These are phyloP conservation scores for Pseudoscleropodium purum DNA, from an alignment of 225 moss, liverwort and hornwort species.

Conservation along the genomic window DNA sequence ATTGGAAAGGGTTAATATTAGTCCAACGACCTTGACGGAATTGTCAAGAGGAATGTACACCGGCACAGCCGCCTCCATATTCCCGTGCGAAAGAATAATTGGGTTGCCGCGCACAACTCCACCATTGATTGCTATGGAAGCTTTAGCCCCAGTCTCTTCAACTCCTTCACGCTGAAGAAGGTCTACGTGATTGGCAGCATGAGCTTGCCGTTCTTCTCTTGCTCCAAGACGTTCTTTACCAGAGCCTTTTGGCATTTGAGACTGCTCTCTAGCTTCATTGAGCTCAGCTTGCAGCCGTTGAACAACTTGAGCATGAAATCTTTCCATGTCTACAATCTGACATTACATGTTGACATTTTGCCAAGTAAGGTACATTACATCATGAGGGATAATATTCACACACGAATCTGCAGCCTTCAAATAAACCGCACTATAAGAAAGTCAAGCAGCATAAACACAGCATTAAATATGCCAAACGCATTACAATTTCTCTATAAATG, in stretches of 20 bases:
- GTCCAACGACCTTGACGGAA: constrained; percentile 21
- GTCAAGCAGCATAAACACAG: neutral
- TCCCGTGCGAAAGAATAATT: constrained; percentile 40
- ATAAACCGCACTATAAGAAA: neutral
- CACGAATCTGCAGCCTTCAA: neutral
- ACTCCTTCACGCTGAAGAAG: constrained; percentile 47
- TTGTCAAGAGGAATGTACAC: constrained; percentile 60
- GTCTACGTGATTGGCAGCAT: constrained; percentile 34
- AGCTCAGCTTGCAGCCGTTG: constrained; percentile 80
- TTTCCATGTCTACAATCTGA: constrained; percentile 85
- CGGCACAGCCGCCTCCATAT: constrained; percentile 52
- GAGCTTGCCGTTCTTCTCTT: constrained; percentile 44
- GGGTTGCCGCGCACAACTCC: constrained; percentile 44
- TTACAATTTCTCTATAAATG: neutral
- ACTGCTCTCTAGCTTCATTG: constrained; percentile 62
- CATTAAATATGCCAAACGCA: neutral
- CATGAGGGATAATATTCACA: neutral
- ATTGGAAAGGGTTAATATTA: neutral
- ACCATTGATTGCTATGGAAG: constrained; percentile 22
- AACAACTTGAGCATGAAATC: constrained; percentile 68
- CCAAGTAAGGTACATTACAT: neutral
- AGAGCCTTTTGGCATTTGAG: constrained; percentile 46
- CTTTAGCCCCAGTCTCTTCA: constrained; percentile 36
- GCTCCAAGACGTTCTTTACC: constrained; percentile 44
- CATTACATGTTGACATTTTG: neutral